A percentile compares a stretch with the other conserved stretches of the same genome.
These are phyloP conservation scores for Smittium mucronatum DNA, from an alignment of 371 early-diverging fungal genomes.

Conservation along the genomic window DNA sequence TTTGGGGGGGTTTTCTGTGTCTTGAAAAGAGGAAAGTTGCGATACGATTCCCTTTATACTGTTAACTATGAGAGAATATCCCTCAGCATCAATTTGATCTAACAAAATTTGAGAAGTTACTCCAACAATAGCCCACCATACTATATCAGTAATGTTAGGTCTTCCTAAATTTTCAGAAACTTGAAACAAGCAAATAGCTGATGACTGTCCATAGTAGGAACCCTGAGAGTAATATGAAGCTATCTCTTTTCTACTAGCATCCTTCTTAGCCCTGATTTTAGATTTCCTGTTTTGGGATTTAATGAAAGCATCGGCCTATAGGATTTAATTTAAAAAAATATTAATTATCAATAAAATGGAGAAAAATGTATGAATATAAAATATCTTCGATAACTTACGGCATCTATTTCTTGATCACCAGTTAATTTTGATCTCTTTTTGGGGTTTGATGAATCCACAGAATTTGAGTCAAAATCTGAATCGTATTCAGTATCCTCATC, in stretches of 20 bases:
- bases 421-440: not conserved
- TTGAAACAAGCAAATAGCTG: conserved; percentile 23
- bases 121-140: conserved; percentile 44
- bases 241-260: conserved; percentile 17
- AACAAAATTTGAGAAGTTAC: conserved; percentile 39
- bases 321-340: not conserved
- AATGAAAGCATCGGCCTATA: conserved; percentile 24
- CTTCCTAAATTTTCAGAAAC: conserved; percentile 30
- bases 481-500: not conserved
- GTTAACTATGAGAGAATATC: conserved; percentile 30
- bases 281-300: conserved; percentile 18
- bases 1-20: not conserved
- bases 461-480: not conserved
- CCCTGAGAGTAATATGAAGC: conserved; percentile 34
- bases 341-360: not conserved
- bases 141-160: conserved; percentile 20
- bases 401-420: not conserved
- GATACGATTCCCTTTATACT: conserved; percentile 24
- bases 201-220: conserved; percentile 30
- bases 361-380: not conserved
- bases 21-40: conserved; percentile 13
- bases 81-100: conserved; percentile 35
- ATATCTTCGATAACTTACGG: not conserved
- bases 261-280: conserved; percentile 14
- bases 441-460: not conserved